These are phyloP conservation scores for Claviceps lovelessii DNA, from an alignment of 2,329 filamentous ascomycete species.

Conservation along the genomic window DNA sequence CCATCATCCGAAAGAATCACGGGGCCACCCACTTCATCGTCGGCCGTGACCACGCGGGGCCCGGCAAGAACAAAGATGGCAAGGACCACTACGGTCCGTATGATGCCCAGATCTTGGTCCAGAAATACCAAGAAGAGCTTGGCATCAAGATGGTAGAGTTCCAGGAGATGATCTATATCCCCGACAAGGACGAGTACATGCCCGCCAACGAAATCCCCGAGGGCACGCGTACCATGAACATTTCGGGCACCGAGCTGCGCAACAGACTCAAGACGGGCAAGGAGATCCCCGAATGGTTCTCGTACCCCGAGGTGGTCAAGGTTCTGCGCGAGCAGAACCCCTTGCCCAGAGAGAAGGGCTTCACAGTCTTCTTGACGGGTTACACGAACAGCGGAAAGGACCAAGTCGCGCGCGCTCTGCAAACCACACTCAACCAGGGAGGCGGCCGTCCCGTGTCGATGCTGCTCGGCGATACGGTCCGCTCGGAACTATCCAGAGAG, in stretches of 20 bases:
- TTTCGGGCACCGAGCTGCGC: constrained; percentile 81
- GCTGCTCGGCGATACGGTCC: constrained; percentile 89
- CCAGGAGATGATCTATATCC: constrained; percentile 99
- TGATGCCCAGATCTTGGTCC: constrained; percentile 88
- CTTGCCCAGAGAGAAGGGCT: constrained; percentile 78
- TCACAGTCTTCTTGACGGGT: constrained; percentile 95
- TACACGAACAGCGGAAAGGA: constrained; percentile 97
- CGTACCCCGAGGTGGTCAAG: constrained; percentile 94
- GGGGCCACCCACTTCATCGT: constrained; percentile 99
- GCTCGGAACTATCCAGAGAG: constrained; percentile 82
- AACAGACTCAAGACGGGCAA: constrained; percentile 78
- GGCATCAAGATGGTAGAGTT: constrained; percentile 98
- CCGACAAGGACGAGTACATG: constrained; percentile 90
- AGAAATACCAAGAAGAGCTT: constrained; percentile 92
- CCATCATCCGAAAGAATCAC: constrained; percentile 99
- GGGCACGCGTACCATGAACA: constrained; percentile 75
- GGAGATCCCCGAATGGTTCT: constrained; percentile 98
- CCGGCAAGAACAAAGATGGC: constrained; percentile 95
- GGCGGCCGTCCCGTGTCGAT: constrained; percentile 89
- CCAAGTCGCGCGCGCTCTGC: constrained; percentile 84
- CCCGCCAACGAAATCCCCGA: constrained; percentile 79
- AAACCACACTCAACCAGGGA: constrained; percentile 96
- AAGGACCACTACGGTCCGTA: constrained; percentile 97
- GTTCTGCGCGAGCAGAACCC: constrained; percentile 95
- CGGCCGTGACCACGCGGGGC: constrained; percentile 92